Conservation (phyloP, 2,329 filamentous ascomycete genomes). For the Aspergillus brunneoviolaceus region DNA sequence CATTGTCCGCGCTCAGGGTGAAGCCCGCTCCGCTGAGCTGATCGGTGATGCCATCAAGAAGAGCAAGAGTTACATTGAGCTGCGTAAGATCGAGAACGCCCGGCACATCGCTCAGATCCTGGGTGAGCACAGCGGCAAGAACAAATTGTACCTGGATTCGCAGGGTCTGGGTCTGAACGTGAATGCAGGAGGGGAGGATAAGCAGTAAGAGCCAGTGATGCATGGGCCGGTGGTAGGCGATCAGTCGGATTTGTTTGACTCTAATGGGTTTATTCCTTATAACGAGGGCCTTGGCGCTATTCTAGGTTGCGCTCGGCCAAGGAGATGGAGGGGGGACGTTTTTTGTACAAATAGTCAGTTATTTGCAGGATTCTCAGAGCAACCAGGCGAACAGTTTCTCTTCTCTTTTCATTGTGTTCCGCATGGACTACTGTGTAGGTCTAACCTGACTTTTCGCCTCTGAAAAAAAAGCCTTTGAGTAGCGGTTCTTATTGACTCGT, state of each 20-base stretch:
- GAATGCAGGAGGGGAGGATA: slow-evolving; percentile 36
- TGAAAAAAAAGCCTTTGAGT: neutral
- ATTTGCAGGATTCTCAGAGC: slow-evolving; percentile 29
- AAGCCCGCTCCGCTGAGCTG: slow-evolving; percentile 94
- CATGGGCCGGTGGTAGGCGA: slow-evolving; percentile 1
- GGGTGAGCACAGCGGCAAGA: slow-evolving; percentile 81
- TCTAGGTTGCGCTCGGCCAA: slow-evolving; percentile 1
- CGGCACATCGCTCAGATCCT: slow-evolving; percentile 82
- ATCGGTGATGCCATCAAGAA: slow-evolving; percentile 99
- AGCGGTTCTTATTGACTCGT: neutral
- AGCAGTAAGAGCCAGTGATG: neutral
- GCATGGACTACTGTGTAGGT: neutral
- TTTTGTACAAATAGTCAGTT: slow-evolving; percentile 39
- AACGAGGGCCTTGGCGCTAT: slow-evolving; percentile 10
- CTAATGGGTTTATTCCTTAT: neutral
- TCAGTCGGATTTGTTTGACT: neutral
- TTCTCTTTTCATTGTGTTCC: slow-evolving; percentile 25
- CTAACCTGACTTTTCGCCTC: too few relatives aligned
- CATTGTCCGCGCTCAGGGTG: slow-evolving; percentile 97
- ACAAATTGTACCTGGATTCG: slow-evolving; percentile 90
- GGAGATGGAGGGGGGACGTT: slow-evolving; percentile 22
- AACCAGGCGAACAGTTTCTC: slow-evolving; percentile 34
- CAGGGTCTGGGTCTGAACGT: slow-evolving; percentile 92
- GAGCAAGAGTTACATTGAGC: slow-evolving; percentile 91
- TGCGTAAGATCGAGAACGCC: slow-evolving; percentile 98